phyloP scores from a whole-genome alignment of 139 green algal species.

The Chlamydomonas sphaeroides region DNA sequence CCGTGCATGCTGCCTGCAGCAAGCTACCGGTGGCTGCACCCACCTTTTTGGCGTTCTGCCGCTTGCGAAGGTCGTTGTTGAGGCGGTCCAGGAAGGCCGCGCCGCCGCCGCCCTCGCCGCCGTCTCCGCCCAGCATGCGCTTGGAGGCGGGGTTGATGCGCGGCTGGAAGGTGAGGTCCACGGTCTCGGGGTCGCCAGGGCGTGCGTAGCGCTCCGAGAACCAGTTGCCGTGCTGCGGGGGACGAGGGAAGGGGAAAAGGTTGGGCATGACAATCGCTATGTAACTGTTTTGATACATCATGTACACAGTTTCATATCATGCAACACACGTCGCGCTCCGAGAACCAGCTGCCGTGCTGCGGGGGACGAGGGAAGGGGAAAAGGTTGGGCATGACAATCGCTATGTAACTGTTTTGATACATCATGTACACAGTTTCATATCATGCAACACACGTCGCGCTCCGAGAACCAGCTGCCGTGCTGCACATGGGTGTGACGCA shows the following conservation, averaged over 20 bases:
- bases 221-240: conserved; percentile 35
- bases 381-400: too few species aligned
- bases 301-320: too few species aligned
- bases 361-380: too few species aligned
- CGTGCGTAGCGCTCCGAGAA: conserved; percentile 15
- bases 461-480: conserved; percentile 32
- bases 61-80: conserved; percentile 51
- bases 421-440: too few species aligned
- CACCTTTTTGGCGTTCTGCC: conserved; percentile 37
- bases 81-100: conserved; percentile 65
- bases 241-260: too few species aligned
- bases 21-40: not conserved
- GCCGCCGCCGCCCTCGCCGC: conserved; percentile 3
- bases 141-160: conserved; percentile 23
- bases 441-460: too few species aligned
- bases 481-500: too few species aligned
- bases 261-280: too few species aligned
- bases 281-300: too few species aligned
- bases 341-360: conserved; percentile 29
- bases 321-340: conserved; percentile 35
- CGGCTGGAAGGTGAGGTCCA: conserved; percentile 41
- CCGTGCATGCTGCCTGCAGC: too few species aligned
- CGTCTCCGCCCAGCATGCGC: conserved; percentile 46
- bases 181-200: conserved; percentile 13
- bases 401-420: too few species aligned